A percentile compares a stretch with the other conserved stretches of the same genome.
phyloP scores from a whole-genome alignment of 2,329 filamentous ascomycete genomes.

The Neofusicoccum parvum region DNA sequence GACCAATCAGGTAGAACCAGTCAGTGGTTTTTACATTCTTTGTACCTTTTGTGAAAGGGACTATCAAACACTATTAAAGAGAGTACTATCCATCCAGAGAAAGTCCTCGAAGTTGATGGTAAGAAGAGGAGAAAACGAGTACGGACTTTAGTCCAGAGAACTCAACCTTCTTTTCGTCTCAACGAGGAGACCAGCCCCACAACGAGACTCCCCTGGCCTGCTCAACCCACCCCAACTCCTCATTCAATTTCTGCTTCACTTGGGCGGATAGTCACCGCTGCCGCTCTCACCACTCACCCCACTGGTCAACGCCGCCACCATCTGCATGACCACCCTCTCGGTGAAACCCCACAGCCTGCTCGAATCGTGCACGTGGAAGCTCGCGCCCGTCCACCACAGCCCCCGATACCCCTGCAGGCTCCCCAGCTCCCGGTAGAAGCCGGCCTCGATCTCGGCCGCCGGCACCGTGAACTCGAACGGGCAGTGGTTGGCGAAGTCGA shows the following conservation, averaged over 20 bases:
- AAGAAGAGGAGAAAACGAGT: no score
- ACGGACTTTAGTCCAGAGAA: no score
- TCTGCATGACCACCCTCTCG: constrained; percentile 15
- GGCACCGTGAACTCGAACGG: constrained; percentile 31
- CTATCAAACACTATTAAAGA: no score
- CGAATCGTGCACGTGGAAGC: constrained; percentile 35
- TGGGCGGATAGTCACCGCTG: background rate
- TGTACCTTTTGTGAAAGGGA: no score
- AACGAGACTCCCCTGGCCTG: no score
- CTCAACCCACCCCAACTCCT: background rate
- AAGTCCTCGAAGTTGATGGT: no score
- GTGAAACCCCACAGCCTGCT: constrained; percentile 36
- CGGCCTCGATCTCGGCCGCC: constrained; percentile 27
- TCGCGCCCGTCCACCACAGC: constrained; percentile 33
- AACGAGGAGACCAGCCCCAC: no score
- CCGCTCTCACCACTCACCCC: background rate
- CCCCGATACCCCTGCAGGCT: constrained; percentile 30
- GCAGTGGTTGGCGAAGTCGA: constrained; percentile 29
- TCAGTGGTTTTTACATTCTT: no score
- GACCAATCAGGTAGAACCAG: no score
- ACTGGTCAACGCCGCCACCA: background rate
- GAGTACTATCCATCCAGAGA: no score
- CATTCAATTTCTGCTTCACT: background rate
- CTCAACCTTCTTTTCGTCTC: no score
- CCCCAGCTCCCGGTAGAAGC: constrained; percentile 31